These are phyloP conservation scores for Kazachstania sp. DNA, from an alignment of 1,139 yeast species.

Conservation along the genomic window DNA sequence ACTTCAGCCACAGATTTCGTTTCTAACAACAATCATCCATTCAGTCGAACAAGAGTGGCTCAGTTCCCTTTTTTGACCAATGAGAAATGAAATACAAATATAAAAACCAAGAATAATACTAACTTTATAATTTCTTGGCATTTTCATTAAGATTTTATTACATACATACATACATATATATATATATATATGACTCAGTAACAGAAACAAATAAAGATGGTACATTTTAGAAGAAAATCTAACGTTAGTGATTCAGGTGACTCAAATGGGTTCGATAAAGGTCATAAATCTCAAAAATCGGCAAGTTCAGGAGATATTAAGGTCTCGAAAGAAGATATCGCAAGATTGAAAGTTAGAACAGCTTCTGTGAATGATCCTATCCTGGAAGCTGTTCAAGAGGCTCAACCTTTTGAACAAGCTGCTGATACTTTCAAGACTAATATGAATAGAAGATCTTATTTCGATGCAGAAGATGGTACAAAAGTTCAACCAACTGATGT, in stretches of 20 bases:
- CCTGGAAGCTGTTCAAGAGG: slow-evolving; percentile 83
- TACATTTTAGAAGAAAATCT: slow-evolving; percentile 24
- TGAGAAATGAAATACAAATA: no score
- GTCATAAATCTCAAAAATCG: not conserved
- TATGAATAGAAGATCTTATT: slow-evolving; percentile 28
- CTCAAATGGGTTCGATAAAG: not conserved
- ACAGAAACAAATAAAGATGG: slow-evolving; percentile 9
- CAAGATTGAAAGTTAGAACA: slow-evolving; percentile 48
- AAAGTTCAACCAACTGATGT: slow-evolving; percentile 51
- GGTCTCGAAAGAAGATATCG: slow-evolving; percentile 39
- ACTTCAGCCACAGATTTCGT: no score
- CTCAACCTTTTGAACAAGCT: slow-evolving; percentile 88
- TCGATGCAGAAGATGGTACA: slow-evolving; percentile 21
- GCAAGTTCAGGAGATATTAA: slow-evolving; percentile 21
- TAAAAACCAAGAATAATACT: no score
- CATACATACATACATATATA: no score
- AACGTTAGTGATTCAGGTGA: slow-evolving; percentile 10
- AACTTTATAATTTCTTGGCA: no score
- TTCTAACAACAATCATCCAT: no score
- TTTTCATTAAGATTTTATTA: no score
- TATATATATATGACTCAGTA: no score
- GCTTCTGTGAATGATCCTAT: slow-evolving; percentile 80
- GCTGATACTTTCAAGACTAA: slow-evolving; percentile 27
- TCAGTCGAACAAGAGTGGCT: no score
- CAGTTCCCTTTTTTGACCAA: no score